A percentile compares a stretch with the other conserved stretches of the same genome.
These are phyloP conservation scores for Orbilia quercus DNA, from an alignment of 2,329 filamentous ascomycete species.

Conservation along the genomic window DNA sequence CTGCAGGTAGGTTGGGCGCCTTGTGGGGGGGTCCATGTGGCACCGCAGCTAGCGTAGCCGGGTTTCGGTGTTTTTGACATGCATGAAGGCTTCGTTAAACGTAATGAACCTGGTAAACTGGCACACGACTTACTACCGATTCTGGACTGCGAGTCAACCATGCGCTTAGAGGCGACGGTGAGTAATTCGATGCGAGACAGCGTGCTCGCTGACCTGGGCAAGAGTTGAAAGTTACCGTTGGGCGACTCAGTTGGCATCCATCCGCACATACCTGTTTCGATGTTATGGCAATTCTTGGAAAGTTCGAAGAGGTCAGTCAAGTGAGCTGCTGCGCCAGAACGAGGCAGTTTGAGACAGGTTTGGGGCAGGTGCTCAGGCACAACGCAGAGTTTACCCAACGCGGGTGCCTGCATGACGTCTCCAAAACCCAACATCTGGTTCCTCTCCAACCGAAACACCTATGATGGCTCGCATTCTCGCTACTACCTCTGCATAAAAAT, in stretches of 20 bases:
- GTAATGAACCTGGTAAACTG: conserved; percentile 43
- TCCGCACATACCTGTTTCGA: conserved; percentile 41
- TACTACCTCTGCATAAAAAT: conserved; percentile 15
- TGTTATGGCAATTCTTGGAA: conserved; percentile 8
- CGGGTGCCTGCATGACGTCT: conserved; percentile 42
- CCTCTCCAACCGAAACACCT: neutral
- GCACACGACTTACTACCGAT: conserved; percentile 42
- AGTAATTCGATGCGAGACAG: conserved; percentile 54
- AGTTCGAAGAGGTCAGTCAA: conserved; percentile 18
- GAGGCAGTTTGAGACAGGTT: conserved; percentile 50
- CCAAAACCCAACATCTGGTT: conserved; percentile 44
- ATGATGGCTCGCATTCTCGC: conserved; percentile 10
- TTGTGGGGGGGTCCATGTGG: conserved; percentile 53
- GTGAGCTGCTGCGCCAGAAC: conserved; percentile 42
- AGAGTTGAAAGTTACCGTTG: conserved; percentile 44
- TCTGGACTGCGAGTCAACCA: conserved; percentile 4
- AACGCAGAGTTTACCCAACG: conserved; percentile 30
- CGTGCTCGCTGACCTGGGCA: conserved; percentile 12
- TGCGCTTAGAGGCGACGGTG: conserved; percentile 47
- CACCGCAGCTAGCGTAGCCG: conserved; percentile 32
- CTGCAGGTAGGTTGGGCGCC: conserved; percentile 44
- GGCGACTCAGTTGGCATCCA: conserved; percentile 15
- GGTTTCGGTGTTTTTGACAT: conserved; percentile 38
- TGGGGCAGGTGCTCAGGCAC: conserved; percentile 46
- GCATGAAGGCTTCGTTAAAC: conserved; percentile 26